A percentile compares a stretch with the other conserved stretches of the same genome.
These are phyloP conservation scores for Lactifluus echinatus DNA, from an alignment of 768 basidiomycete genomes.

Conservation along the genomic window DNA sequence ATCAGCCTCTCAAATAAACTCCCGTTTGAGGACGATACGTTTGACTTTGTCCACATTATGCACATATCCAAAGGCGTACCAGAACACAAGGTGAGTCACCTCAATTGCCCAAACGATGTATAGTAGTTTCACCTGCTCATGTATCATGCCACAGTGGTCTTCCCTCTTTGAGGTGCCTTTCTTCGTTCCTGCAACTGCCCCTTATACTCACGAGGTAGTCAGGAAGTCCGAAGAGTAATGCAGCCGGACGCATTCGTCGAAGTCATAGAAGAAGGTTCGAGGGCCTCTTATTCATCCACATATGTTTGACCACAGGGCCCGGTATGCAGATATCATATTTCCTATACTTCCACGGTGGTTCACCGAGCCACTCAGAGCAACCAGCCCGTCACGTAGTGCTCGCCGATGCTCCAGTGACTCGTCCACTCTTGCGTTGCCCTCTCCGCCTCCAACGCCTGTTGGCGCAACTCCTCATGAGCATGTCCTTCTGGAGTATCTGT, in stretches of 20 bases:
- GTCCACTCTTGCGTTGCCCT: background rate
- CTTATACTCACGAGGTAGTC: constrained; percentile 22
- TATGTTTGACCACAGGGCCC: background rate
- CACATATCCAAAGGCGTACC: constrained; percentile 59
- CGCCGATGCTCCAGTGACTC: background rate
- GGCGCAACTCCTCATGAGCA: constrained; percentile 14
- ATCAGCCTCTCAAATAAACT: constrained; percentile 61
- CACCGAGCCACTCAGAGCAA: constrained; percentile 53
- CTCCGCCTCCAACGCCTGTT: constrained; percentile 6
- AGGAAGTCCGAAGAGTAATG: constrained; percentile 70
- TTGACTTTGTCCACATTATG: constrained; percentile 72
- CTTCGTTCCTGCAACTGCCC: background rate
- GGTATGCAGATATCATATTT: constrained; percentile 55
- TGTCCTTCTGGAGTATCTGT: constrained; percentile 19
- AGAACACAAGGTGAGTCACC: constrained; percentile 30
- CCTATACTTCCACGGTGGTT: constrained; percentile 74
- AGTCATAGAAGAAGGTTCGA: constrained; percentile 62
- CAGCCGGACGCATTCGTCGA: constrained; percentile 64
- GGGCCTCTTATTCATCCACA: background rate
- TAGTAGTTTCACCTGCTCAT: constrained; percentile 47
- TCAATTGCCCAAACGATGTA: constrained; percentile 15
- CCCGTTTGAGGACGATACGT: constrained; percentile 76
- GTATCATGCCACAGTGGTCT: constrained; percentile 23
- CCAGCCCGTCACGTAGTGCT: background rate
- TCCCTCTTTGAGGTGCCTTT: constrained; percentile 7